Evolutionary conservation across 78 protist species (phyloP).

Genomic region (Emiliania huxleyi): DNA sequence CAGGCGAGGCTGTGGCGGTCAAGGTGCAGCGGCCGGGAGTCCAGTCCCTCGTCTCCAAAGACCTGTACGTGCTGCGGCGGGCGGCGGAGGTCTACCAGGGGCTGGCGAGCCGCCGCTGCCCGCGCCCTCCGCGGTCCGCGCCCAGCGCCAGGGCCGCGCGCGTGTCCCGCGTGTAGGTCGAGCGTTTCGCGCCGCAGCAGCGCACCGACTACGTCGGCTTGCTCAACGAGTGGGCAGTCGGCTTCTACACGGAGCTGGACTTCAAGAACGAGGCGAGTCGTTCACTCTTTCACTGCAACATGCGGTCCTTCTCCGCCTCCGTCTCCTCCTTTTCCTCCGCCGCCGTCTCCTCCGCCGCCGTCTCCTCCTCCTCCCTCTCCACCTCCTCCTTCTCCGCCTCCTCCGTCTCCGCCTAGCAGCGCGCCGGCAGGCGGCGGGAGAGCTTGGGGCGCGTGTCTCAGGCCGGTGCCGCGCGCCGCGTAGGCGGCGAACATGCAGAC

Average conservation of each 20-base stretch:
- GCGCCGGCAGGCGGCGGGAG: too few relatives aligned
- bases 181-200: background rate
- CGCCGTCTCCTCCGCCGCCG: too few relatives aligned
- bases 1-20: conserved; percentile 45
- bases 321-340: too few relatives aligned
- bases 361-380: too few relatives aligned
- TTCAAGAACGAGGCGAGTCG: conserved; percentile 7
- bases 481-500: conserved; percentile 18
- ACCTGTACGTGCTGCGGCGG: conserved; percentile 57
- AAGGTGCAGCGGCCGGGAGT: conserved; percentile 51
- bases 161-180: too few relatives aligned
- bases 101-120: conserved; percentile 13
- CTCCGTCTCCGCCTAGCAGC: conserved; percentile 5
- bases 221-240: conserved; percentile 62
- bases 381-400: too few relatives aligned
- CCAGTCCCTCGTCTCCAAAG: conserved; percentile 34
- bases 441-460: too few relatives aligned
- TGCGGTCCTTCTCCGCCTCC: too few relatives aligned
- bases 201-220: conserved; percentile 41
- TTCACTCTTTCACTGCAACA: background rate
- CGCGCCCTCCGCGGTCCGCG: too few relatives aligned
- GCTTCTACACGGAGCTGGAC: conserved; percentile 63
- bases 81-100: conserved; percentile 54
- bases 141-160: too few relatives aligned
- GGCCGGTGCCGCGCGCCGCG: too few relatives aligned